phyloP scores from a whole-genome alignment of 2,329 filamentous ascomycete species.

The Colletotrichum aenigma region DNA sequence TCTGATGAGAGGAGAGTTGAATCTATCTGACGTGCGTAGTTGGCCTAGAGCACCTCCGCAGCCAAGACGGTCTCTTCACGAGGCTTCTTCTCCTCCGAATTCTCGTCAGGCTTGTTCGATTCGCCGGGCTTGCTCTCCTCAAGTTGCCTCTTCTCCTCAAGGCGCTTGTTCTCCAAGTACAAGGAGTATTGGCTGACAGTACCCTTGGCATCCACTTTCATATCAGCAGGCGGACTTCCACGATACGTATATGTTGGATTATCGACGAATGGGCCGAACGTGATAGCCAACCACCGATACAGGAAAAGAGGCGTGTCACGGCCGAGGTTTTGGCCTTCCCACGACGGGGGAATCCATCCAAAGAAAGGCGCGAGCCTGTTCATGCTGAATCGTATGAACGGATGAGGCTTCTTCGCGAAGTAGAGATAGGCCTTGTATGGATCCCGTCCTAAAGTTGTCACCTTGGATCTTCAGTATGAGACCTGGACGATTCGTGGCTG shows the following conservation, averaged over 20 bases:
- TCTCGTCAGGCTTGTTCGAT: too few relatives aligned
- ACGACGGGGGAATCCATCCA: neutral
- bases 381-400: neutral
- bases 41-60: too few relatives aligned
- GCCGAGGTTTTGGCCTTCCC: neutral
- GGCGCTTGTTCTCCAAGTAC: too few relatives aligned
- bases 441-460: neutral
- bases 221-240: rapidly evolving
- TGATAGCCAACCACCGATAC: neutral
- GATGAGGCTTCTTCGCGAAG: neutral
- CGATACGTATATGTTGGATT: rapidly evolving
- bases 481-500: neutral
- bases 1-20: neutral
- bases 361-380: neutral
- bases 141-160: too few relatives aligned
- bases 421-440: neutral
- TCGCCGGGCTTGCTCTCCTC: too few relatives aligned
- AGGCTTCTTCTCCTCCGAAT: too few relatives aligned
- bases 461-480: neutral
- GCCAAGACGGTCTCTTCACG: too few relatives aligned
- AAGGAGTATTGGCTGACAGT: too few relatives aligned
- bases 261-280: neutral
- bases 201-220: too few relatives aligned
- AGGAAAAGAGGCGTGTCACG: neutral
- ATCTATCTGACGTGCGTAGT: too few relatives aligned